A percentile compares a stretch with the other conserved stretches of the same genome.
Evolutionary conservation across 352 stramenopile species (phyloP).

Genomic region (Phytophthora colocasiae): DNA sequence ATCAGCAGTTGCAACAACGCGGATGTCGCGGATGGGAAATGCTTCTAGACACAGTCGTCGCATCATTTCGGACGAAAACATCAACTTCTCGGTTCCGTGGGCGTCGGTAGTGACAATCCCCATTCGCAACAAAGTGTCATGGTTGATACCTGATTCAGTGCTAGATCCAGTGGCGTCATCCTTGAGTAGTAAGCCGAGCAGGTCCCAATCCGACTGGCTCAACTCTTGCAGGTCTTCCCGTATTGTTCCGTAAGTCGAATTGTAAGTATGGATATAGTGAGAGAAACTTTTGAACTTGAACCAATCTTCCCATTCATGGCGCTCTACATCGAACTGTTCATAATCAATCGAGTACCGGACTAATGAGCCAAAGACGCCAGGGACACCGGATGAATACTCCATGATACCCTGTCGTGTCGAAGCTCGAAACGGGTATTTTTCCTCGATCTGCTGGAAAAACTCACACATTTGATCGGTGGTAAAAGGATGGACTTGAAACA

Average conservation of each 20-base stretch:
- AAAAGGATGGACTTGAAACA: slow-evolving; percentile 24
- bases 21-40: slow-evolving; percentile 23
- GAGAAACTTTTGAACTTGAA: slow-evolving; percentile 6
- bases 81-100: slow-evolving; percentile 9
- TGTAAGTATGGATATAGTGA: background rate
- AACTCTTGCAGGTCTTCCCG: background rate
- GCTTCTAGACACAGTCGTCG: slow-evolving; percentile 24
- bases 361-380: slow-evolving; percentile 31
- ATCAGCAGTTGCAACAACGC: slow-evolving; percentile 4
- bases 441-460: slow-evolving; percentile 31
- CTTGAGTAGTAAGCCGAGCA: slow-evolving; percentile 6
- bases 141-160: background rate
- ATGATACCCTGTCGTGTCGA: slow-evolving; percentile 19
- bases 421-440: slow-evolving; percentile 20
- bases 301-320: slow-evolving; percentile 12
- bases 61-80: slow-evolving; percentile 31
- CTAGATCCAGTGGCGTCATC: slow-evolving; percentile 1
- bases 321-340: slow-evolving; percentile 5
- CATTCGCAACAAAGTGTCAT: slow-evolving; percentile 10
- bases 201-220: background rate
- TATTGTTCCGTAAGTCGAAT: background rate
- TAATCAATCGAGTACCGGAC: slow-evolving; percentile 28
- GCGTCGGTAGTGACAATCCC: slow-evolving; percentile 1
- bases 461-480: slow-evolving; percentile 30
- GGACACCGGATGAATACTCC: slow-evolving; percentile 26